Evolutionary conservation across 2,329 filamentous ascomycete species (phyloP).

Genomic region (Scleromitrula shiraiana): DNA sequence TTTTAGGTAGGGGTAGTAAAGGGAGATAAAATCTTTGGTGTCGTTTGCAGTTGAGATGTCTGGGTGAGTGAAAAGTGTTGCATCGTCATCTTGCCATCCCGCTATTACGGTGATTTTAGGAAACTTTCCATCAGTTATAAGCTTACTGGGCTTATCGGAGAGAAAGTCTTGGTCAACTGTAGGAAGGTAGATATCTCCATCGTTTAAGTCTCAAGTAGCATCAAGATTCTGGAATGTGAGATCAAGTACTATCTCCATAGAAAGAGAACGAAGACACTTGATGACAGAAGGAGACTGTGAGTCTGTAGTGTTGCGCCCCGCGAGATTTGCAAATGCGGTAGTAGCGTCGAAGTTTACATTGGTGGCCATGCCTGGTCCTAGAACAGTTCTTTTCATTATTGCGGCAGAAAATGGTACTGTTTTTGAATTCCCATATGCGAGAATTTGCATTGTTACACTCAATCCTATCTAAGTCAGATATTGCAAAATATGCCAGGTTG

Average conservation of each 20-base stretch:
- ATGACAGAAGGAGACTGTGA: constrained; percentile 36
- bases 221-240: constrained; percentile 37
- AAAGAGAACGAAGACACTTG: constrained; percentile 38
- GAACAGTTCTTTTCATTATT: constrained; percentile 40
- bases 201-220: constrained; percentile 37
- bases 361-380: constrained; percentile 43
- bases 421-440: constrained; percentile 39
- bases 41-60: constrained; percentile 30
- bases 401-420: constrained; percentile 38
- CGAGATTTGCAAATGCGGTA: constrained; percentile 33
- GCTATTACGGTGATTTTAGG: constrained; percentile 35
- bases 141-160: constrained; percentile 36
- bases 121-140: constrained; percentile 35
- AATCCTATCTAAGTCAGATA: constrained; percentile 29
- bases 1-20: constrained; percentile 34
- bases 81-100: constrained; percentile 39
- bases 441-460: constrained; percentile 39
- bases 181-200: constrained; percentile 44
- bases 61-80: constrained; percentile 39
- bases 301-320: constrained; percentile 36
- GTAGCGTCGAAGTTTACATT: constrained; percentile 42
- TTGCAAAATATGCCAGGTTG: constrained; percentile 33
- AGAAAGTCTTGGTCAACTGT: constrained; percentile 42
- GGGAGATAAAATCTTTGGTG: constrained; percentile 33
- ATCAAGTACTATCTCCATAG: constrained; percentile 36